Percentiles rank a stretch among this genome's conserved stretches.
phyloP scores from a whole-genome alignment of 2,329 filamentous ascomycete species.

The Dactylellina drechsleri region DNA sequence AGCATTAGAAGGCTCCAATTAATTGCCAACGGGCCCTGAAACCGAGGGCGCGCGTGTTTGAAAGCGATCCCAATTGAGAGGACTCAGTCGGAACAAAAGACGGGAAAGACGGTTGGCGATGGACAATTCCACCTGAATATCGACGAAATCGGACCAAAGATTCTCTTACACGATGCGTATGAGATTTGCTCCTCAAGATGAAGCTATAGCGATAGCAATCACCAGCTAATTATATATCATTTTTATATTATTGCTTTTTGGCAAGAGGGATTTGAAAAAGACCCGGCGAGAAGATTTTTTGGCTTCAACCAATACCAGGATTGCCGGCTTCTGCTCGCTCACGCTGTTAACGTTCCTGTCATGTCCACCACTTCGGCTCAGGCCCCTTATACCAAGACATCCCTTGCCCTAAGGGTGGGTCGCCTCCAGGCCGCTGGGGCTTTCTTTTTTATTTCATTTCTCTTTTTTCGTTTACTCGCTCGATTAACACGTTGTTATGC shows the following conservation, averaged over 20 bases:
- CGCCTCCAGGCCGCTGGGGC: slow-evolving; percentile 17
- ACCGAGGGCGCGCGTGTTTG: slow-evolving; percentile 36
- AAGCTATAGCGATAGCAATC: slow-evolving; percentile 28
- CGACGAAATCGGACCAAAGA: not conserved
- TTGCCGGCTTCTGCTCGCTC: not conserved
- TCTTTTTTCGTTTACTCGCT: not conserved
- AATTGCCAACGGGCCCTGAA: slow-evolving; percentile 18
- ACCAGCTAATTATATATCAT: slow-evolving; percentile 4
- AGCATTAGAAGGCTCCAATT: slow-evolving; percentile 10
- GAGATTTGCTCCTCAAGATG: slow-evolving; percentile 43
- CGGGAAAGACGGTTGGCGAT: slow-evolving; percentile 2
- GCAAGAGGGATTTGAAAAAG: no score
- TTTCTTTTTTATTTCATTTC: not conserved
- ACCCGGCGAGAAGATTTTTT: not conserved
- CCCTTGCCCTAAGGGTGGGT: slow-evolving; percentile 51
- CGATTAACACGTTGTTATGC: not conserved
- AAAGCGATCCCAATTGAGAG: not conserved
- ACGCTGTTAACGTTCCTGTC: slow-evolving; percentile 9
- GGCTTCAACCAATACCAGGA: not conserved
- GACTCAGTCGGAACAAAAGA: no score
- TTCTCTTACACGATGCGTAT: slow-evolving; percentile 41
- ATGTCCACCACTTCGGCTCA: slow-evolving; percentile 41
- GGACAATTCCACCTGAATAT: not conserved
- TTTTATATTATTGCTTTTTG: slow-evolving; percentile 1
- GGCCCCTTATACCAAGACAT: slow-evolving; percentile 49